phyloP scores from a whole-genome alignment of 1,139 yeast species.

The Pichia sp. region DNA sequence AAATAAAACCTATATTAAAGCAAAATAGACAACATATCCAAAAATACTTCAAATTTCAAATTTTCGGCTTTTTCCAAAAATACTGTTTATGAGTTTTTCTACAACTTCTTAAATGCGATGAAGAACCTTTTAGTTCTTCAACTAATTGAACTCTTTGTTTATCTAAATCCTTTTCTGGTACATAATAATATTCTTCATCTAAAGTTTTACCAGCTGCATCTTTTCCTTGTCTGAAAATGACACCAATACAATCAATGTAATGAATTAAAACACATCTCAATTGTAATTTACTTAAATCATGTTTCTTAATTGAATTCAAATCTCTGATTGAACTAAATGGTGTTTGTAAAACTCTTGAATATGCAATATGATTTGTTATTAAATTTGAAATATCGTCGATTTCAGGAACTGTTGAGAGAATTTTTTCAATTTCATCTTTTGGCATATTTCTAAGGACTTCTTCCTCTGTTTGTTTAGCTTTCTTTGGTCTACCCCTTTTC shows the following conservation, averaged over 20 bases:
- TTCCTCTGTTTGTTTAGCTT: slow-evolving; percentile 14
- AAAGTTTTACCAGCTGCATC: slow-evolving; percentile 95
- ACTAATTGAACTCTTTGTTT: slow-evolving; percentile 62
- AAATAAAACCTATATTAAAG: not conserved
- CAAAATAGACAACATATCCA: not conserved
- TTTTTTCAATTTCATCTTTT: slow-evolving; percentile 16
- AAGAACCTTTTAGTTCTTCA: slow-evolving; percentile 70
- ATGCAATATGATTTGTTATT: slow-evolving; percentile 79
- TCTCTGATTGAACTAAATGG: slow-evolving; percentile 53
- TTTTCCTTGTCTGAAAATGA: slow-evolving; percentile 80
- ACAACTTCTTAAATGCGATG: slow-evolving; percentile 65
- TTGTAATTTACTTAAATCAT: slow-evolving; percentile 31
- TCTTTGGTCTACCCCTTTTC: slow-evolving; percentile 15
- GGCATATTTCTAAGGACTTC: slow-evolving; percentile 17
- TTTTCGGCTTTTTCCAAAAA: slow-evolving; percentile 70
- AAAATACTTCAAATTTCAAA: slow-evolving; percentile 4
- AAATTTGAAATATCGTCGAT: slow-evolving; percentile 54
- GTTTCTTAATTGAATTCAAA: slow-evolving; percentile 51
- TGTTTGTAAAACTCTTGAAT: slow-evolving; percentile 79
- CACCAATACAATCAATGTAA: slow-evolving; percentile 60
- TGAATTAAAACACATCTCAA: slow-evolving; percentile 39
- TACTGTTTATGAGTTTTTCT: slow-evolving; percentile 92
- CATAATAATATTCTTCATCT: slow-evolving; percentile 89
- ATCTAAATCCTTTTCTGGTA: slow-evolving; percentile 76
- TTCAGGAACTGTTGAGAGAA: slow-evolving; percentile 31